phyloP scores from a whole-genome alignment of 129 eudicot genomes.

The Heracleum sosnowskyi region DNA sequence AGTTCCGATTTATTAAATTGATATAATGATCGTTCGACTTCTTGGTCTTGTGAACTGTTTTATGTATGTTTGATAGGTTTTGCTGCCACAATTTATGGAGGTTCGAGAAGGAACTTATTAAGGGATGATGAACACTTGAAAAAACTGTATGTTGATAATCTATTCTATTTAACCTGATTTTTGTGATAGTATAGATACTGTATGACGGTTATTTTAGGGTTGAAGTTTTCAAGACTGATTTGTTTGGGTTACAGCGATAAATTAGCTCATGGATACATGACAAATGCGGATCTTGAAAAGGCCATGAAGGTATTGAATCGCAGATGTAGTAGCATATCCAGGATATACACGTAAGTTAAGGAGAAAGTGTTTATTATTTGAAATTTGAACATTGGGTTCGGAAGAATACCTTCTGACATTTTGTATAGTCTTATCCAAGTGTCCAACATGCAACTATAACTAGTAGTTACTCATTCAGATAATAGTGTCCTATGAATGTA shows the following conservation, averaged over 20 bases:
- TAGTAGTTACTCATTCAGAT: not conserved
- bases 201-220: not conserved
- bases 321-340: conserved; percentile 73
- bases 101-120: conserved; percentile 50
- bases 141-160: conserved; percentile 42
- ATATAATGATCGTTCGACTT: not conserved
- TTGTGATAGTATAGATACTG: not conserved
- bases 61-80: conserved; percentile 34
- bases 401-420: no score
- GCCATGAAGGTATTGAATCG: conserved; percentile 70
- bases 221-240: conserved; percentile 11
- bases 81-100: conserved; percentile 25
- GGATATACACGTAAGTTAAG: conserved; percentile 73
- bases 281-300: conserved; percentile 76
- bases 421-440: not conserved
- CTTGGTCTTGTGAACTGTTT: not conserved
- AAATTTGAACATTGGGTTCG: not conserved
- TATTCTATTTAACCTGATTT: conserved; percentile 3
- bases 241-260: conserved; percentile 41
- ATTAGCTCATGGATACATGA: conserved; percentile 78
- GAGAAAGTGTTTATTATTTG: not conserved
- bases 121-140: conserved; percentile 38
- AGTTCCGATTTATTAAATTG: no score
- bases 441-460: not conserved
- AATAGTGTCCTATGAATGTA: not conserved